Percentiles rank a stretch among this genome's conserved stretches.
These are phyloP conservation scores for Ophiostoma montium DNA, from an alignment of 2,329 filamentous ascomycete species.

Conservation along the genomic window DNA sequence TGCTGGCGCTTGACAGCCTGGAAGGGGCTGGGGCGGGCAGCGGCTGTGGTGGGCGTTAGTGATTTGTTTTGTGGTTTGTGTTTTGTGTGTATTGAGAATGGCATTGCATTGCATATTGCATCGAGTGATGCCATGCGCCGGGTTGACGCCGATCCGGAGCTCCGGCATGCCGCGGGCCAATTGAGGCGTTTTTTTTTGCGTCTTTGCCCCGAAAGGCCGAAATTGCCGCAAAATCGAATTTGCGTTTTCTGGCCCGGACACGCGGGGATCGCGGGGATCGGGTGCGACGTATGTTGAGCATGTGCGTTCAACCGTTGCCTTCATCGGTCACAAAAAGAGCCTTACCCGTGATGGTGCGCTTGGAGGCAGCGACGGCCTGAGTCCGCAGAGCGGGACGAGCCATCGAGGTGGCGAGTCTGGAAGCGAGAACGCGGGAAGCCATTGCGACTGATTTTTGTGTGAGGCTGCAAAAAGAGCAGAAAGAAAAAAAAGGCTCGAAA, in stretches of 20 bases:
- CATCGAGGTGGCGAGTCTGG: slow-evolving; percentile 64
- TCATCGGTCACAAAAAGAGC: background rate
- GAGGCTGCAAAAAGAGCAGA: slow-evolving; percentile 20
- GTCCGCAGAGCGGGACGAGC: slow-evolving; percentile 60
- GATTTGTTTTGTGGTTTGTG: no score
- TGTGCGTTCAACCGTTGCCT: no score
- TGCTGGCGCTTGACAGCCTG: slow-evolving; percentile 65
- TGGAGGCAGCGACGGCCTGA: slow-evolving; percentile 49
- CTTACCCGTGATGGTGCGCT: slow-evolving; percentile 66
- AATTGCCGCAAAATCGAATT: slow-evolving; percentile 9
- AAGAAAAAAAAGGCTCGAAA: background rate
- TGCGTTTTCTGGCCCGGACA: background rate
- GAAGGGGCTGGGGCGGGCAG: slow-evolving; percentile 47
- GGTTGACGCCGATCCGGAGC: no score
- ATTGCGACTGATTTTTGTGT: slow-evolving; percentile 50
- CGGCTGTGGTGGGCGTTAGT: slow-evolving; percentile 24
- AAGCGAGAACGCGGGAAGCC: slow-evolving; percentile 66
- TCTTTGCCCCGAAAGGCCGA: slow-evolving; percentile 4
- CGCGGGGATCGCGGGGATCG: background rate
- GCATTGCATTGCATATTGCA: no score
- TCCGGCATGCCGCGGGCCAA: background rate
- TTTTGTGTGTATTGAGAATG: no score
- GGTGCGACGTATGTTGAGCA: background rate
- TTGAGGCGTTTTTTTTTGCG: slow-evolving; percentile 3
- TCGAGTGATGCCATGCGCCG: background rate